A percentile compares a stretch with the other conserved stretches of the same genome.
phyloP scores from a whole-genome alignment of 75 land plant genomes.

The Picea glauca region DNA sequence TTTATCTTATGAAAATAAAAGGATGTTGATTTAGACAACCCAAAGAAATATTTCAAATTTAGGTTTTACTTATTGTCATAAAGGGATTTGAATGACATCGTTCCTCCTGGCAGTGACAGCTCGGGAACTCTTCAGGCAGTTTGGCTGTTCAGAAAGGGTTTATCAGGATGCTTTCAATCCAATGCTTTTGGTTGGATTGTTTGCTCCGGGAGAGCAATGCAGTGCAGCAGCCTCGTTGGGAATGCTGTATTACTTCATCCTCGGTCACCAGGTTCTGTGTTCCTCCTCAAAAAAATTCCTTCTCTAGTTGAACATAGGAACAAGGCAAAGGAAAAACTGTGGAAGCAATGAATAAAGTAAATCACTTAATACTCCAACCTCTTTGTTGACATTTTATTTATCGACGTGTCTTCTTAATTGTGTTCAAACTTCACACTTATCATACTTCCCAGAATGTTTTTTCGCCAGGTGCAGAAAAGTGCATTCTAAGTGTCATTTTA shows the following conservation, averaged over 20 bases:
- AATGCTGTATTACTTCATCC: constrained; percentile 74
- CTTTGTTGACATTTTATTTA: background rate
- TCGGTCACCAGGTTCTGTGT: constrained; percentile 74
- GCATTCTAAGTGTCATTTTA: background rate
- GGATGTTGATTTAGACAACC: background rate
- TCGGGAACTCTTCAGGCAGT: constrained; percentile 75
- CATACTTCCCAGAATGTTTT: background rate
- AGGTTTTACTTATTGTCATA: background rate
- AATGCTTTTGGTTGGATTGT: constrained; percentile 73
- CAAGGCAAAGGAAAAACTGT: background rate
- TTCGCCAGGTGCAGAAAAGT: background rate
- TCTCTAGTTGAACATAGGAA: background rate
- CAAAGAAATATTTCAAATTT: background rate
- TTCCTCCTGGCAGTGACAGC: constrained; percentile 65
- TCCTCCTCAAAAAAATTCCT: background rate
- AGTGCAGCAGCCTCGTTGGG: constrained; percentile 85
- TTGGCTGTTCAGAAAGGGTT: constrained; percentile 80
- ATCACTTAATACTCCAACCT: background rate
- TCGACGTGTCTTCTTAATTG: background rate
- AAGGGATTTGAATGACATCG: background rate
- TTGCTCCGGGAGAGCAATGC: constrained; percentile 83
- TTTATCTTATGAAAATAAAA: too few relatives aligned
- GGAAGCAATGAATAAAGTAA: background rate
- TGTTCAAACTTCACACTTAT: background rate
- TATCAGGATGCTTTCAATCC: constrained; percentile 67